These are phyloP conservation scores for Penicillium taxi DNA, from an alignment of 495 filamentous ascomycete species.

Conservation along the genomic window DNA sequence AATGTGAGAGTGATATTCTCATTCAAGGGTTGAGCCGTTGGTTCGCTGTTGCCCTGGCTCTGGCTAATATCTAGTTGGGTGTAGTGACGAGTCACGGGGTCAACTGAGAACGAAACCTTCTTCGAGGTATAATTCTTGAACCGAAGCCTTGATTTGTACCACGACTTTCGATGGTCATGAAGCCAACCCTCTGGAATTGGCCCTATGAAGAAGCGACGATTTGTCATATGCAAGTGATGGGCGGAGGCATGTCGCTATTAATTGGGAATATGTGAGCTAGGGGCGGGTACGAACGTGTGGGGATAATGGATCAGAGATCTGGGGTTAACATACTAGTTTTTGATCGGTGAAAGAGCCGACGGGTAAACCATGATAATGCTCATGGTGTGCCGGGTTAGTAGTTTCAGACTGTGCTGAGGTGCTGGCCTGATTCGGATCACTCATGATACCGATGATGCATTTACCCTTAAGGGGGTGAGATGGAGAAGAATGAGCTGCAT, in stretches of 20 bases:
- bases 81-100: constrained; percentile 33
- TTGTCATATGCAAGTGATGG: constrained; percentile 55
- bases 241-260: constrained; percentile 53
- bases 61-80: constrained; percentile 30
- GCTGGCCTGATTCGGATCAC: constrained; percentile 14
- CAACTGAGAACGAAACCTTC: constrained; percentile 46
- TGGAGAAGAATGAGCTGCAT: background rate
- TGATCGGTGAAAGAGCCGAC: constrained; percentile 46
- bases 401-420: constrained; percentile 11
- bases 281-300: background rate
- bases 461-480: constrained; percentile 3
- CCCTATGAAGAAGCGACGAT: constrained; percentile 57
- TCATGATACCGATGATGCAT: constrained; percentile 27
- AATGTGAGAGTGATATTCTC: constrained; percentile 17
- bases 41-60: too few species aligned
- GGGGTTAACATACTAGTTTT: constrained; percentile 45
- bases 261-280: constrained; percentile 4
- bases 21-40: constrained; percentile 14
- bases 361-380: constrained; percentile 30
- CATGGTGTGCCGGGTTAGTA: constrained; percentile 12
- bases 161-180: constrained; percentile 54
- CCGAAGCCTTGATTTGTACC: constrained; percentile 49
- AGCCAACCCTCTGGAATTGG: constrained; percentile 64
- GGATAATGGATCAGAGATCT: too few species aligned
- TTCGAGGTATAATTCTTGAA: constrained; percentile 51